Base-by-base conservation (phyloP, 2,329 filamentous ascomycete genomes). In the Diaporthe sp. region DNA sequence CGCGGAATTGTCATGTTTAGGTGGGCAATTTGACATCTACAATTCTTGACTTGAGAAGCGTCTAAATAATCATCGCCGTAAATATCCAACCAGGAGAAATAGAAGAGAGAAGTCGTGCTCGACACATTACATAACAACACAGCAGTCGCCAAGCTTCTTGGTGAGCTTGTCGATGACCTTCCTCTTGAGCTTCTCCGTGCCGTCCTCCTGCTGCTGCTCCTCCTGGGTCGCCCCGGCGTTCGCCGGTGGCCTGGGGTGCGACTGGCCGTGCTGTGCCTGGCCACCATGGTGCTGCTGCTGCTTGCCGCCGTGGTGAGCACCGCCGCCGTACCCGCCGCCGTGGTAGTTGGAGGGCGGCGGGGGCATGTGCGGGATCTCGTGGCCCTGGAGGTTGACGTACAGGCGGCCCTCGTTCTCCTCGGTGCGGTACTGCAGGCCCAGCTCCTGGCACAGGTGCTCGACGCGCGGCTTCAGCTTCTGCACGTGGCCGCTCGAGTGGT, bases 381-480 rank as follows among this genome's bases (percentile, higher is more conserved):
- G 94, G 72, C 95, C 95, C 78, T 93, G 91, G 77, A 98, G 86
- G 81, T 98, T 94, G 76, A 98, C 91, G 81, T 94, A 98, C 55
- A 99, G 96, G 22, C 95, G 87, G 0, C 97, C 97, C 12, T 93
- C 93, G 79, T 99, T 98, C 65, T 94, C 92, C 86, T 98, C 97
- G 1, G 95, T 97, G 73, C 89, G 85, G 83, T 94, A 98, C 79
- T 95, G 90, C 71, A 99, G 87, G 0, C 96, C 94, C 58, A 97
- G 84, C 82, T 98, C 93, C 65, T 87, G 89, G 83, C 96, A 98
- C 65, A 98, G 88, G 81, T 94, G 89, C 85, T 98, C 96, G 56
- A 98, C 95, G 75, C 94, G 90, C n/a, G 97, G 97, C 85, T 97
- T 98, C 83, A 99, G 92, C 88, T 97, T 98, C 84, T 98, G 95